Conservation (phyloP, 768 basidiomycete species). For the Agaricus subrufescens region DNA sequence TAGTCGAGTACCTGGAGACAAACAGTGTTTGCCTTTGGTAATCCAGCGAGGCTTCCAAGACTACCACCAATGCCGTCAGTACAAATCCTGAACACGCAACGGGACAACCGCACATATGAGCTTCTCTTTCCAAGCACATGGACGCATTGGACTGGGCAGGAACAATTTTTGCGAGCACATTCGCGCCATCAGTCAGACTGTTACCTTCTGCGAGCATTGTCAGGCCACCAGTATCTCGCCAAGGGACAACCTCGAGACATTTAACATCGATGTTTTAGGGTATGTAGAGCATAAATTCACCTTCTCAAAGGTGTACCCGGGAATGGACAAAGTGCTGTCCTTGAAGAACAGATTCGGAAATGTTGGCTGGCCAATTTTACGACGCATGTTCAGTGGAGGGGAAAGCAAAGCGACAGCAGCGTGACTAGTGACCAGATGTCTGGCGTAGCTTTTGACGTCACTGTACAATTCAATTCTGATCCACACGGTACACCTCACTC, state of each 20-base stretch:
- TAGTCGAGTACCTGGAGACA: constrained; percentile 59
- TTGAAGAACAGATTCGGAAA: constrained; percentile 57
- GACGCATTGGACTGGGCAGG: constrained; percentile 69
- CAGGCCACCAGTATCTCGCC: constrained; percentile 73
- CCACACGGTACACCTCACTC: not conserved
- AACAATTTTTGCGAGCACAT: constrained; percentile 69
- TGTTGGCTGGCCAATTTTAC: constrained; percentile 52
- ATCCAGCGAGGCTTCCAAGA: constrained; percentile 43
- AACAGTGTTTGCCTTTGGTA: constrained; percentile 48
- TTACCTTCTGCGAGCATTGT: constrained; percentile 65
- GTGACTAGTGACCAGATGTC: not conserved
- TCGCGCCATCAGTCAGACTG: constrained; percentile 65
- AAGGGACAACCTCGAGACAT: constrained; percentile 46
- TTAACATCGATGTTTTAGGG: not conserved
- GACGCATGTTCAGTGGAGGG: constrained; percentile 33
- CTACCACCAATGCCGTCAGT: constrained; percentile 22
- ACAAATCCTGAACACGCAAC: not conserved
- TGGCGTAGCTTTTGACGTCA: constrained; percentile 14
- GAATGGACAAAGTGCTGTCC: constrained; percentile 57
- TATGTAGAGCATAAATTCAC: constrained; percentile 24
- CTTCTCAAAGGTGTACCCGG: constrained; percentile 71
- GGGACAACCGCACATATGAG: constrained; percentile 52
- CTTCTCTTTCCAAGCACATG: constrained; percentile 68
- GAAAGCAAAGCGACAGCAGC: not conserved
- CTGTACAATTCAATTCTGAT: not conserved